Evolutionary conservation across 2,329 filamentous ascomycete species (phyloP), one percentile per base, ranked within the genome.

Genomic region (Emericellopsis cladophorae): DNA sequence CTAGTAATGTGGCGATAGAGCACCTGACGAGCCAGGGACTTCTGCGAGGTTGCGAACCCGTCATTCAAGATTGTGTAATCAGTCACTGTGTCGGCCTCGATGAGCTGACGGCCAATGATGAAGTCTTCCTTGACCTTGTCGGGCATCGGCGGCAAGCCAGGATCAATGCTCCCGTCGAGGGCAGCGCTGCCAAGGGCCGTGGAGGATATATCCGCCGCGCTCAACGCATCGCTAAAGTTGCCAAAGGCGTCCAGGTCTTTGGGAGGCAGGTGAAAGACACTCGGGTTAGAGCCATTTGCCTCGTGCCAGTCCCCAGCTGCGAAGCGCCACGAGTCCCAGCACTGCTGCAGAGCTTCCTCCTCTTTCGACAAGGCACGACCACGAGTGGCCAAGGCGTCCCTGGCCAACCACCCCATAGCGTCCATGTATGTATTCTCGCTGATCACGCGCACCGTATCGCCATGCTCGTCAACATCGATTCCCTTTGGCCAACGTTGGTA

Each of bases 401-500:
- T 14, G 37, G 71, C 75, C 23, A 88, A 59, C 73, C 79, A 76
- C 33, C 86, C 88, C 82, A 95, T 92, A 14, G 82, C 85, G 9
- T 66, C 60, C 26, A 72, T 63, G 52, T 93, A 95, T 0, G 89
- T 93, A 40, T 76, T 74, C 52, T 85, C 68, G 55, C 92, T 98
- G 40, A 90, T 68, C 10, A 95, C 84, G 21, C 89, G 79, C 34
- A 90, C 67, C 9, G 71, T 72, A 41, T 84, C 70, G 2, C 83
- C 81, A 36, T 79, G 58, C 40, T 74, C 66, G 50, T 90, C 80
- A 4, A 80, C 53, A 51, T 90, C 84, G 21, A 69, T 69, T 0
- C 84, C 84, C 36, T 71, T 74, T 8, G 85, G 84, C 78, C 81
- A 90, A 42, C 81, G 73, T 37, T 81, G 76, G 49, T 83, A 79